Conservation (phyloP, 495 filamentous ascomycete genomes). For the Penicillium macrosclerotiorum region DNA sequence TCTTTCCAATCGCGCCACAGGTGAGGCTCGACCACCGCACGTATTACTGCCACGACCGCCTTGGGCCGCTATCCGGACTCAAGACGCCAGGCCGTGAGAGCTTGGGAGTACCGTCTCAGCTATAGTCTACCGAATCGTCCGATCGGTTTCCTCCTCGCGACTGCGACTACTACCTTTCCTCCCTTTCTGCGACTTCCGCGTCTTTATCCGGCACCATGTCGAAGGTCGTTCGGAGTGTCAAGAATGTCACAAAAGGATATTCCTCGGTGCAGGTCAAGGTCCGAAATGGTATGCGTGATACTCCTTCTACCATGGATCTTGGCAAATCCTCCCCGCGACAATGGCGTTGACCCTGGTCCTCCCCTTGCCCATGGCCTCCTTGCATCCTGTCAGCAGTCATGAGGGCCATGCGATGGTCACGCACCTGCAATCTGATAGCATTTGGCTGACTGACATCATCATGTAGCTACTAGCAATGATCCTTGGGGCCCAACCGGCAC, state of each 20-base stretch:
- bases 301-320: background rate
- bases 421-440: background rate
- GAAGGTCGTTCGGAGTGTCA: slow-evolving; percentile 95
- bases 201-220: slow-evolving; percentile 64
- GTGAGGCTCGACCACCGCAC: slow-evolving; percentile 7
- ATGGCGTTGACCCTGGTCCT: background rate
- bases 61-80: slow-evolving; percentile 21
- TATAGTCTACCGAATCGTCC: slow-evolving; percentile 9
- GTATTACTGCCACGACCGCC: slow-evolving; percentile 10
- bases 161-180: background rate
- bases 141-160: slow-evolving; percentile 12
- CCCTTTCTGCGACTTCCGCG: slow-evolving; percentile 11
- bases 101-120: slow-evolving; percentile 19
- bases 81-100: slow-evolving; percentile 22
- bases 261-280: slow-evolving; percentile 97
- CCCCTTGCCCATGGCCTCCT: slow-evolving; percentile 11
- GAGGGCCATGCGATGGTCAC: background rate
- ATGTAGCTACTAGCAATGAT: slow-evolving; percentile 92
- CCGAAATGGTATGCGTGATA: slow-evolving; percentile 79
- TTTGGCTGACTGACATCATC: slow-evolving; percentile 4
- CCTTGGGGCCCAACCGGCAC: slow-evolving; percentile 98
- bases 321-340: background rate
- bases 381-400: background rate
- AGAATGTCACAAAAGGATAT: slow-evolving; percentile 99
- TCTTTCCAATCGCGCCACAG: background rate